Evolutionary conservation across 2,329 filamentous ascomycete species (phyloP).

Genomic region (Cladosporium velox): DNA sequence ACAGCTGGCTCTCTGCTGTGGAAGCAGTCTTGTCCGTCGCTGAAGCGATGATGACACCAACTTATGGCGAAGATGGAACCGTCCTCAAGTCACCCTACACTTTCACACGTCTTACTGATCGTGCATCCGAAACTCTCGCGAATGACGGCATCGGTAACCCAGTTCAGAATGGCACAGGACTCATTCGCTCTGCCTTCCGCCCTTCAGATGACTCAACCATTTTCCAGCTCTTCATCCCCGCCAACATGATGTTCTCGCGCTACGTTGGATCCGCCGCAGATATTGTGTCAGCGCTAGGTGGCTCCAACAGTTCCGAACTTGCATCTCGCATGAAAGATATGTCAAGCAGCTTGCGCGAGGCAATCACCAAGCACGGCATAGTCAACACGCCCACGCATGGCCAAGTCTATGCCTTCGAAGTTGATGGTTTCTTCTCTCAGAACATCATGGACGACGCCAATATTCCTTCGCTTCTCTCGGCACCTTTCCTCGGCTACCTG

Average conservation of each 20-base stretch:
- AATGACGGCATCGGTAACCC: conserved; percentile 58
- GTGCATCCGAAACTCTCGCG: conserved; percentile 50
- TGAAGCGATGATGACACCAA: conserved; percentile 50
- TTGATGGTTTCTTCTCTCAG: conserved; percentile 48
- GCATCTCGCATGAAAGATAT: conserved; percentile 59
- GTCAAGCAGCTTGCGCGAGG: conserved; percentile 47
- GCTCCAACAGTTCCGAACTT: conserved; percentile 48
- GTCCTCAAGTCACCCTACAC: conserved; percentile 49
- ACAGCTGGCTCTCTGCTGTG: conserved; percentile 50
- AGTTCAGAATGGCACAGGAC: conserved; percentile 50
- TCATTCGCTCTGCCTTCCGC: conserved; percentile 53
- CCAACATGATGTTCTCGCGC: conserved; percentile 71
- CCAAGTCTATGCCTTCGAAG: conserved; percentile 51
- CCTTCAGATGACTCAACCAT: conserved; percentile 55
- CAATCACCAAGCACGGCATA: conserved; percentile 50
- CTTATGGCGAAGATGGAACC: conserved; percentile 49
- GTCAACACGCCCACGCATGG: conserved; percentile 41
- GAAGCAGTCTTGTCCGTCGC: conserved; percentile 49
- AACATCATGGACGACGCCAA: conserved; percentile 74
- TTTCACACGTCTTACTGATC: conserved; percentile 46
- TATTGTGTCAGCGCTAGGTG: conserved; percentile 56
- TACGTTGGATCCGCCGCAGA: conserved; percentile 58
- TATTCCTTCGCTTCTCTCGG: conserved; percentile 65
- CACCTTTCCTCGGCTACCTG: conserved; percentile 64
- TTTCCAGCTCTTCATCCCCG: conserved; percentile 52